Conservation (phyloP, 1,284 basidiomycete genomes). For the Coniferiporia sulphurascens region DNA sequence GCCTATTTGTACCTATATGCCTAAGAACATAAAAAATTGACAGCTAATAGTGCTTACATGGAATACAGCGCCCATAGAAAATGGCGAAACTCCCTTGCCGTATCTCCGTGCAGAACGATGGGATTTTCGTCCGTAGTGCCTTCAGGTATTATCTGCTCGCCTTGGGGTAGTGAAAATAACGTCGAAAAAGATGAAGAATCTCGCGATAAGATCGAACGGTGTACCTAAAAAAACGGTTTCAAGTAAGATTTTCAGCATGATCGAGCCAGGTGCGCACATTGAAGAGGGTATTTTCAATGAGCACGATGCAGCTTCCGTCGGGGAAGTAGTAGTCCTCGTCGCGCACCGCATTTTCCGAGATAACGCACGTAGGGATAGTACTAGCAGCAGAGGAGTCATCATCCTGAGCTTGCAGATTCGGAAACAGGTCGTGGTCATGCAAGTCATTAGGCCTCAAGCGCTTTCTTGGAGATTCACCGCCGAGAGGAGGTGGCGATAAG, state of each 20-base stretch:
- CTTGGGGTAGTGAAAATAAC: constrained; percentile 62
- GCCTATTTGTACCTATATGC: constrained; percentile 35
- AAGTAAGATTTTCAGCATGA: background rate
- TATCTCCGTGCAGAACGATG: constrained; percentile 54
- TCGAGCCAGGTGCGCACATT: constrained; percentile 26
- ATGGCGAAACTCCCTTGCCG: constrained; percentile 53
- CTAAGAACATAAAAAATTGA: constrained; percentile 5
- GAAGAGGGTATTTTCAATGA: constrained; percentile 32
- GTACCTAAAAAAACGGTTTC: constrained; percentile 40
- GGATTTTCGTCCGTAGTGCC: constrained; percentile 60
- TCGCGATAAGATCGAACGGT: constrained; percentile 54
- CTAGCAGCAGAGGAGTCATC: too few species aligned
- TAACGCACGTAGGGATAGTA: too few species aligned
- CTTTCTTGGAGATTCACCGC: too few species aligned
- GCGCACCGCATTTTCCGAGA: background rate
- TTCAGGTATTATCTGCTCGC: constrained; percentile 35
- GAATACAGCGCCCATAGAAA: constrained; percentile 59
- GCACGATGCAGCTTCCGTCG: constrained; percentile 33
- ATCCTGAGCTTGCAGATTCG: too few species aligned
- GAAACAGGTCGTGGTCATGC: too few species aligned
- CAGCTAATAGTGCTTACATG: constrained; percentile 37
- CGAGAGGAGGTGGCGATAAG: too few species aligned
- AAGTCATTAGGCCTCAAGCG: too few species aligned
- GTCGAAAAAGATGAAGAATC: constrained; percentile 58
- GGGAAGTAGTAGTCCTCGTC: constrained; percentile 31